Conservation (phyloP, 257 asterid species). For the Henckelia pumila region DNA sequence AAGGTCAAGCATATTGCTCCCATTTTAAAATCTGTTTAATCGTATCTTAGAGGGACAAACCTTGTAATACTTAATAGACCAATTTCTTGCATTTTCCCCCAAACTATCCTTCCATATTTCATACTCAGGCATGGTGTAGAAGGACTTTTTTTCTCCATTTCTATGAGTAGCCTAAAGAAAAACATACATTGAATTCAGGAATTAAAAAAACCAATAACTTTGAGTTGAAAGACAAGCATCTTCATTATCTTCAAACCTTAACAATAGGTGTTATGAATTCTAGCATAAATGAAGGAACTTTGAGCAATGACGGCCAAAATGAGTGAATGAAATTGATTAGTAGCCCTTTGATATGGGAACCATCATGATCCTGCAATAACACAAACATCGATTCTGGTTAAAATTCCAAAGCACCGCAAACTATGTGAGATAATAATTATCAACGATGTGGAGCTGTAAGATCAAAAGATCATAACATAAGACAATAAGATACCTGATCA, state of each 20-base stretch:
- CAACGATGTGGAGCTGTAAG: neutral
- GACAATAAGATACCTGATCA: constrained; percentile 66
- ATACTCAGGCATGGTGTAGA: constrained; percentile 93
- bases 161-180: constrained; percentile 58
- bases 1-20: neutral
- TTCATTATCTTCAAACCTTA: constrained; percentile 44
- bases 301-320: constrained; percentile 93
- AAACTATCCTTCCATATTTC: constrained; percentile 74
- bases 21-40: neutral
- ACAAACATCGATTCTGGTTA: constrained; percentile 19
- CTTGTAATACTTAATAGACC: constrained; percentile 97
- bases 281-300: constrained; percentile 72
- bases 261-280: constrained; percentile 98
- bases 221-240: neutral
- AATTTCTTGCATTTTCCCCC: constrained; percentile 60
- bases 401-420: neutral
- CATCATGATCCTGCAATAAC: constrained; percentile 85
- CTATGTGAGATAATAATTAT: neutral
- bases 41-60: constrained; percentile 38
- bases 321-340: constrained; percentile 87
- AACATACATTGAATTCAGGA: constrained; percentile 3
- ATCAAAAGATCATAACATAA: constrained; percentile 1
- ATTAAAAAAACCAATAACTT: neutral
- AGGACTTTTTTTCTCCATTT: constrained; percentile 49
- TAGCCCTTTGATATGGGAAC: constrained; percentile 96